Evolutionary conservation across 148 eudicot species (phyloP).

Genomic region (Bassia scoparia): DNA sequence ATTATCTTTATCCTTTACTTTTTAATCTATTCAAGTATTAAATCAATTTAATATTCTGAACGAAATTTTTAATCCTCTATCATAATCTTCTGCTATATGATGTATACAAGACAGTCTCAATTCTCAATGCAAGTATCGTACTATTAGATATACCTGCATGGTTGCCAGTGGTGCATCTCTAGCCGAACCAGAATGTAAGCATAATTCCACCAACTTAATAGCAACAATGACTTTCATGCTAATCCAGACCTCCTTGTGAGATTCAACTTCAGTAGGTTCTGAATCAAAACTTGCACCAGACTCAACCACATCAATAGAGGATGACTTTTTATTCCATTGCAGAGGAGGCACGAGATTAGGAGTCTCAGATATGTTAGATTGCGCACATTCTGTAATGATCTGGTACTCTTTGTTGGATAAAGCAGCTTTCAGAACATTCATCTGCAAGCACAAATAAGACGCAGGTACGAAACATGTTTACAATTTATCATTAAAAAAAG

Average conservation of each 20-base stretch:
- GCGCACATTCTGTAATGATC: slow-evolving; percentile 89
- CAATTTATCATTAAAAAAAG: too few relatives aligned
- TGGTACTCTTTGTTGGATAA: slow-evolving; percentile 82
- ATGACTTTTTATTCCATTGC: slow-evolving; percentile 29
- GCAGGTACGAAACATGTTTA: not conserved
- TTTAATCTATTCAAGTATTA: too few relatives aligned
- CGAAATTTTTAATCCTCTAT: too few relatives aligned
- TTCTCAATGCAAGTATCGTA: not conserved
- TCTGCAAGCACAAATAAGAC: slow-evolving; percentile 42
- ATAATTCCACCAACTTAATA: slow-evolving; percentile 69
- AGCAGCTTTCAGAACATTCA: slow-evolving; percentile 75
- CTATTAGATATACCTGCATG: slow-evolving; percentile 53
- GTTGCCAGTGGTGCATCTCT: slow-evolving; percentile 81
- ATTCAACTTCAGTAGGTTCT: slow-evolving; percentile 39
- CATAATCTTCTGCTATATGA: too few relatives aligned
- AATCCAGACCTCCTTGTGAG: slow-evolving; percentile 45
- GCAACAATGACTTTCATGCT: slow-evolving; percentile 62
- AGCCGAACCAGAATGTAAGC: slow-evolving; percentile 65
- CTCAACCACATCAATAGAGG: slow-evolving; percentile 35
- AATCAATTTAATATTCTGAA: not conserved
- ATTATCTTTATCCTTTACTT: not conserved
- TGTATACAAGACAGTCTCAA: too few relatives aligned
- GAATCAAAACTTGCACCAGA: slow-evolving; percentile 35
- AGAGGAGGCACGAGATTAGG: slow-evolving; percentile 61
- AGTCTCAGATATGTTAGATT: slow-evolving; percentile 73